A percentile compares a stretch with the other conserved stretches of the same genome.
phyloP scores from a whole-genome alignment of 2,329 filamentous ascomycete species.

The Epichloe brachyelytri region DNA sequence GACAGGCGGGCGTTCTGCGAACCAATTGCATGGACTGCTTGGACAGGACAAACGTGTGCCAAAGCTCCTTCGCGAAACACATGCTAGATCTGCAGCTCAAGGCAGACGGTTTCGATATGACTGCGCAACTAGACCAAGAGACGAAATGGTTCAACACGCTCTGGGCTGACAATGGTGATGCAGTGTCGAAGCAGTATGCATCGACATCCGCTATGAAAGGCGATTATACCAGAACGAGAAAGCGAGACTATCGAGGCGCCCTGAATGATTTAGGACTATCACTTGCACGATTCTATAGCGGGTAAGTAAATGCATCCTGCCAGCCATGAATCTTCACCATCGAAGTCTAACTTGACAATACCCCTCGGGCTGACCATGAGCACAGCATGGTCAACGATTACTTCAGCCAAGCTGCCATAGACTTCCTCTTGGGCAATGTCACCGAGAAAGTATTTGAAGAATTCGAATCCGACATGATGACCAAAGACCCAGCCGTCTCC shows the following conservation, averaged over 20 bases:
- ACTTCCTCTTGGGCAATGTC: slow-evolving; percentile 84
- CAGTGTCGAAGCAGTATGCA: slow-evolving; percentile 89
- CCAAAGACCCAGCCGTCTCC: slow-evolving; percentile 79
- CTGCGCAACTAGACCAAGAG: slow-evolving; percentile 60
- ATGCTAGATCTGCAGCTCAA: slow-evolving; percentile 71
- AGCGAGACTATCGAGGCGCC: slow-evolving; percentile 81
- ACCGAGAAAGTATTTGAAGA: slow-evolving; percentile 79
- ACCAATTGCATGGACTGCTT: slow-evolving; percentile 99
- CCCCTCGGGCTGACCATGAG: slow-evolving; percentile 7
- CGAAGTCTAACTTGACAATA: not conserved
- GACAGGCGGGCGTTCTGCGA: slow-evolving; percentile 66
- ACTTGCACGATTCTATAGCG: slow-evolving; percentile 59
- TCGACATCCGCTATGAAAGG: slow-evolving; percentile 93
- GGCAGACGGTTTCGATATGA: slow-evolving; percentile 62
- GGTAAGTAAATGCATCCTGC: slow-evolving; percentile 30
- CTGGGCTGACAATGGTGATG: slow-evolving; percentile 97
- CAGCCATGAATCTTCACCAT: not conserved
- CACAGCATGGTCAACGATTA: slow-evolving; percentile 93
- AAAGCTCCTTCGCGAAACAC: slow-evolving; percentile 77
- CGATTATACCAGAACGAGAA: slow-evolving; percentile 85
- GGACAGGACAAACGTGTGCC: slow-evolving; percentile 90
- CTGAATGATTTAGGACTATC: slow-evolving; percentile 85
- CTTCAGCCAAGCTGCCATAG: slow-evolving; percentile 88
- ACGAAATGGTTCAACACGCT: slow-evolving; percentile 91
- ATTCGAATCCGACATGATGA: slow-evolving; percentile 89